A percentile compares a stretch with the other conserved stretches of the same genome.
phyloP scores from a whole-genome alignment of 2,329 filamentous ascomycete genomes.

The Cercospora zeina region DNA sequence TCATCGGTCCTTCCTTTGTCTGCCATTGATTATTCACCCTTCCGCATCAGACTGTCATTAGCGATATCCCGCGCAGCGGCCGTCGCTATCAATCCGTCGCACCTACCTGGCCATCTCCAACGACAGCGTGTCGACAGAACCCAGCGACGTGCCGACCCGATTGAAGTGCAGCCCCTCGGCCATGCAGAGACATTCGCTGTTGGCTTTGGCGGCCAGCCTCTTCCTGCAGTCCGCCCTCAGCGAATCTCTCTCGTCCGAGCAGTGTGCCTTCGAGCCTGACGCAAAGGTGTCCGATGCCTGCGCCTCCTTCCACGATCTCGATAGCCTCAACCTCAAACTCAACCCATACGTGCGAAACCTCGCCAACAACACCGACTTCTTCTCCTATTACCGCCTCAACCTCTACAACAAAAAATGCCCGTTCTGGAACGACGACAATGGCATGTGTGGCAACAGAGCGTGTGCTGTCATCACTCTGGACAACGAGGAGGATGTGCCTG shows the following conservation, averaged over 20 bases:
- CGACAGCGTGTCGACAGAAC: background rate
- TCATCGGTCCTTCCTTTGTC: constrained; percentile 11
- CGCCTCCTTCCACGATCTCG: constrained; percentile 87
- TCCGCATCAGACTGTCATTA: constrained; percentile 14
- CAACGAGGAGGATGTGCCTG: constrained; percentile 89
- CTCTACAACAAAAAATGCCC: constrained; percentile 92
- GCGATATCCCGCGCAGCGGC: background rate
- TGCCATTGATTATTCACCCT: background rate
- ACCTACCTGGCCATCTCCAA: background rate
- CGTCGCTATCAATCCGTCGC: background rate
- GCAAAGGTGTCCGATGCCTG: constrained; percentile 92
- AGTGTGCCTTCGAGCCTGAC: constrained; percentile 66
- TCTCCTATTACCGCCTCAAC: constrained; percentile 94
- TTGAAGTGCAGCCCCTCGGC: background rate
- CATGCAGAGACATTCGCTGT: constrained; percentile 6
- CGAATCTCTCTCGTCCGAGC: background rate
- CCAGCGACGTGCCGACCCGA: background rate
- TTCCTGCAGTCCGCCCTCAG: constrained; percentile 51
- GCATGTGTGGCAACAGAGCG: constrained; percentile 95
- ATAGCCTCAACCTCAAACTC: constrained; percentile 75
- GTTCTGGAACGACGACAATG: constrained; percentile 91
- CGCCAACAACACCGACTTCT: constrained; percentile 89
- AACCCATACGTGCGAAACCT: constrained; percentile 77
- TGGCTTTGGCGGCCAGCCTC: constrained; percentile 22
- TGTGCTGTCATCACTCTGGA: constrained; percentile 95